Conservation (phyloP, 1,139 yeast species). For the Arxiozyma slooffiae region DNA sequence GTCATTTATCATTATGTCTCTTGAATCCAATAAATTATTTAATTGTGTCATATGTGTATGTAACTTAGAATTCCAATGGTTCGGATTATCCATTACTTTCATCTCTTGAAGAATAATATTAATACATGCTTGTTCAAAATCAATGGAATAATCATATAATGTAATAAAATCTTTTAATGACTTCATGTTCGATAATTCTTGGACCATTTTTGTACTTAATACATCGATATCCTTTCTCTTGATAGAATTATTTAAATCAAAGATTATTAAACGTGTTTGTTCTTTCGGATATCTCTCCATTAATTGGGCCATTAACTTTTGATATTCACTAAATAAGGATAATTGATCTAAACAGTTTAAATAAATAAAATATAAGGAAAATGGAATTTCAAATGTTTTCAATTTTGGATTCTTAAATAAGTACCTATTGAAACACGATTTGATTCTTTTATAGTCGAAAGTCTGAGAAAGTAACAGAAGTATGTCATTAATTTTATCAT, state of each 20-base stretch:
- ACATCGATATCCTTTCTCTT: conserved; percentile 32
- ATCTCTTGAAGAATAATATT: conserved; percentile 16
- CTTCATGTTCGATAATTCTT: conserved; percentile 32
- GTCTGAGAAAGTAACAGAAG: conserved; percentile 29
- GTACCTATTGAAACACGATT: conserved; percentile 21
- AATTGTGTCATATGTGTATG: conserved; percentile 42
- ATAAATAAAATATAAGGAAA: conserved; percentile 38
- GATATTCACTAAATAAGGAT: conserved; percentile 24
- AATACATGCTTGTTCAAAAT: conserved; percentile 44
- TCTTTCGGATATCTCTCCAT: conserved; percentile 52
- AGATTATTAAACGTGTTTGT: conserved; percentile 40
- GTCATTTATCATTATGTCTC: conserved; percentile 55
- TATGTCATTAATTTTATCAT: conserved; percentile 10
- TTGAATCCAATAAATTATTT: conserved; percentile 45
- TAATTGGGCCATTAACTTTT: conserved; percentile 34
- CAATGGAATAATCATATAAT: conserved; percentile 55
- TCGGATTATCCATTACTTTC: conserved; percentile 24
- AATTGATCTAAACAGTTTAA: conserved; percentile 36
- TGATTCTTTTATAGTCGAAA: conserved; percentile 18
- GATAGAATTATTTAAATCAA: conserved; percentile 43
- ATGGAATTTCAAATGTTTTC: conserved; percentile 32
- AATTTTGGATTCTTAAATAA: conserved; percentile 28
- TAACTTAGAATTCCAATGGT: conserved; percentile 19
- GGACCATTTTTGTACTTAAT: conserved; percentile 35
- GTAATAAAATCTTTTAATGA: conserved; percentile 56